These are phyloP conservation scores for Aspergillus sp. DNA, from an alignment of 2,329 filamentous ascomycete species.

Conservation along the genomic window DNA sequence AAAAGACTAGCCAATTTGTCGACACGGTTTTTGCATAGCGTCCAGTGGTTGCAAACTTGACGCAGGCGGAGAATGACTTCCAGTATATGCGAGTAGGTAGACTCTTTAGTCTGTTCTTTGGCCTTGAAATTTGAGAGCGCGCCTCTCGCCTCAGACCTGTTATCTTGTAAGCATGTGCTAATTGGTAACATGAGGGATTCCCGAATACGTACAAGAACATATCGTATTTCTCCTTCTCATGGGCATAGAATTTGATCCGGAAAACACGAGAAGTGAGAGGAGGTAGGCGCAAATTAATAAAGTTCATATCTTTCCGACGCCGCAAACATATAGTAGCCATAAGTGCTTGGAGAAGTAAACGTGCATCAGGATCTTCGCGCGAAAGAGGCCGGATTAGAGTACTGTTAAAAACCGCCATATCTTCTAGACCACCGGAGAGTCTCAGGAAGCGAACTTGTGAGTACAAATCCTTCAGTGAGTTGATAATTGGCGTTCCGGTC, in stretches of 20 bases:
- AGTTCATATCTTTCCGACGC: slow-evolving; percentile 80
- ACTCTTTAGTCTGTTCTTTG: slow-evolving; percentile 37
- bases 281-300: slow-evolving; percentile 73
- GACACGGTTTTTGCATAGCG: slow-evolving; percentile 69
- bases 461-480: slow-evolving; percentile 73
- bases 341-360: slow-evolving; percentile 62
- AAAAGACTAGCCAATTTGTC: slow-evolving; percentile 63
- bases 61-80: slow-evolving; percentile 76
- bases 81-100: slow-evolving; percentile 66
- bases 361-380: slow-evolving; percentile 50
- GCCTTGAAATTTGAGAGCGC: slow-evolving; percentile 56
- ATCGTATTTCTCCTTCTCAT: slow-evolving; percentile 73
- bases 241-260: slow-evolving; percentile 62
- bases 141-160: slow-evolving; percentile 65
- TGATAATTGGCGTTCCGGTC: slow-evolving; percentile 77
- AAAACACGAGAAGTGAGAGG: slow-evolving; percentile 72
- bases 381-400: slow-evolving; percentile 64
- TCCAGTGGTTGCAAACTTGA: slow-evolving; percentile 86
- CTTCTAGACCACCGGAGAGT: slow-evolving; percentile 68
- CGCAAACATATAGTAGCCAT: slow-evolving; percentile 77
- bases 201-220: slow-evolving; percentile 53
- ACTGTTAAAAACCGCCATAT: slow-evolving; percentile 65
- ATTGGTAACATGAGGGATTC: not conserved
- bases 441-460: slow-evolving; percentile 71
- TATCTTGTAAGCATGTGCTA: slow-evolving; percentile 14